These are phyloP conservation scores for Oryza brachyantha DNA, from an alignment of 176 grass and related monocot genomes.

Conservation along the genomic window DNA sequence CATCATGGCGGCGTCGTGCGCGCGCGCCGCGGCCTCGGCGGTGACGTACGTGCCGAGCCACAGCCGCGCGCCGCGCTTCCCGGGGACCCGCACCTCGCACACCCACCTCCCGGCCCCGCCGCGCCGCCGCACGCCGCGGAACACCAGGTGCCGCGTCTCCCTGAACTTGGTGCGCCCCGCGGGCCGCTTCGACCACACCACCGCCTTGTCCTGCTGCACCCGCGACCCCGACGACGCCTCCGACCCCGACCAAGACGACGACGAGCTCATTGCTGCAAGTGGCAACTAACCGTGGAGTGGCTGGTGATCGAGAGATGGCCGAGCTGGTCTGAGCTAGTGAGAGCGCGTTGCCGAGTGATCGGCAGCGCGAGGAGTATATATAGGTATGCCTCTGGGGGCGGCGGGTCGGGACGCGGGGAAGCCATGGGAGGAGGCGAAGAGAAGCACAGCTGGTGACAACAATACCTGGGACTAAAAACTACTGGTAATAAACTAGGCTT, in stretches of 20 bases:
- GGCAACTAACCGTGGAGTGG: neutral
- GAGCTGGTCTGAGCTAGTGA: neutral
- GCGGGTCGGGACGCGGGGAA: slow-evolving; percentile 14
- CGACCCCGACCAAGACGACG: neutral
- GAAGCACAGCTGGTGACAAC: slow-evolving; percentile 22
- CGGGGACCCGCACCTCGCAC: slow-evolving; percentile 72
- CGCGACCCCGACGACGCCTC: neutral
- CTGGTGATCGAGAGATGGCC: neutral
- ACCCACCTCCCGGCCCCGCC: slow-evolving; percentile 56
- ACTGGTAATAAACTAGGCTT: slow-evolving; percentile 21
- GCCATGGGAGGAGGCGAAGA: neutral
- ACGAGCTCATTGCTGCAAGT: slow-evolving; percentile 16
- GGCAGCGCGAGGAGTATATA: slow-evolving; percentile 12
- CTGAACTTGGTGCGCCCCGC: slow-evolving; percentile 78
- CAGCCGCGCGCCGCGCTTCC: slow-evolving; percentile 48
- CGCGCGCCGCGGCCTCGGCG: slow-evolving; percentile 63
- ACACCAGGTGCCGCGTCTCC: slow-evolving; percentile 84
- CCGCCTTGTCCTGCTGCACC: neutral
- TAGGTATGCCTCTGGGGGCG: slow-evolving; percentile 23
- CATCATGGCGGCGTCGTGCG: slow-evolving; percentile 60
- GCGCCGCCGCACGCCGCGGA: slow-evolving; percentile 63
- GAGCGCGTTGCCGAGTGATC: neutral
- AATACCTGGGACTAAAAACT: neutral
- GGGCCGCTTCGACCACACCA: slow-evolving; percentile 41
- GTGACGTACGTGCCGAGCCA: slow-evolving; percentile 77